phyloP scores from a whole-genome alignment of 2,329 filamentous ascomycete species.

The Meredithiella fracta region DNA sequence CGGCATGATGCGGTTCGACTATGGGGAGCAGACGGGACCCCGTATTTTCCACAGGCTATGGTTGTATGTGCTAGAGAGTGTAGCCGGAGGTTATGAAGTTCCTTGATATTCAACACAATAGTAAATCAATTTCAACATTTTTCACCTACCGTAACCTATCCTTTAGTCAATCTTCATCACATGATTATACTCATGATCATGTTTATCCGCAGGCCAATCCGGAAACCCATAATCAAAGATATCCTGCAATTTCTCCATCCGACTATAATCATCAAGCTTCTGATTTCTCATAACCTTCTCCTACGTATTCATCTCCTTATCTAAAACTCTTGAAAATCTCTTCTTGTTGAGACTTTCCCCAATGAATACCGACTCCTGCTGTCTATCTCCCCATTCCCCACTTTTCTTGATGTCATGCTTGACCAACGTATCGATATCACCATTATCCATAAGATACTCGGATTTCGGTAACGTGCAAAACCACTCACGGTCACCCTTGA shows the following conservation, averaged over 20 bases:
- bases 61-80: too few species aligned
- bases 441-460: conserved; percentile 32
- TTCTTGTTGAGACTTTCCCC: conserved; percentile 43
- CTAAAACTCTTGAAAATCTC: conserved; percentile 35
- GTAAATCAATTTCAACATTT: too few species aligned
- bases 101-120: too few species aligned
- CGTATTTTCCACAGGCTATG: too few species aligned
- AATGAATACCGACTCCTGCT: conserved; percentile 60
- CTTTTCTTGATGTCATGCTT: conserved; percentile 34
- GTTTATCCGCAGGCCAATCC: conserved; percentile 34
- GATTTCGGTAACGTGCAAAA: conserved; percentile 42
- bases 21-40: too few species aligned
- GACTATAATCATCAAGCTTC: conserved; percentile 22
- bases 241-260: conserved; percentile 29
- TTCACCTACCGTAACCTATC: not conserved
- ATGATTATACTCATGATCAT: conserved; percentile 21
- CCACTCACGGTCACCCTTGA: conserved; percentile 38
- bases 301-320: conserved; percentile 41
- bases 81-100: too few species aligned
- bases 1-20: too few species aligned
- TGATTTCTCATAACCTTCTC: conserved; percentile 33
- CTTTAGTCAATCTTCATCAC: not conserved
- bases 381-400: conserved; percentile 50
- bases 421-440: conserved; percentile 31
- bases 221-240: conserved; percentile 44